These are phyloP conservation scores for Pleurotus giganteus DNA, from an alignment of 768 basidiomycete species.

Conservation along the genomic window DNA sequence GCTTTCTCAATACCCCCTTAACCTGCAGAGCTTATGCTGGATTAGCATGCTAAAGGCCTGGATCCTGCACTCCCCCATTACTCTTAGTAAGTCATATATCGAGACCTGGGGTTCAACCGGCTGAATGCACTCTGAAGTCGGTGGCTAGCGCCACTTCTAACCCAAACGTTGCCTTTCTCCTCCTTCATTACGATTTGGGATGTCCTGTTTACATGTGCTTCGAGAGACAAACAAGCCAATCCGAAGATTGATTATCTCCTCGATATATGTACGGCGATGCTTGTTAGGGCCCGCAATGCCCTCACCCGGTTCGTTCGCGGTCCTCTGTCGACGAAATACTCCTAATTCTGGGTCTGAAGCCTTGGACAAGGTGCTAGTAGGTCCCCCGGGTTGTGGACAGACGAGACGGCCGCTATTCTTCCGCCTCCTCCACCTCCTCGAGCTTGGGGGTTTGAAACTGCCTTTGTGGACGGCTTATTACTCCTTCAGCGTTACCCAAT, in stretches of 20 bases:
- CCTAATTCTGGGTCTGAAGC: conserved; percentile 30
- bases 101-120: neutral
- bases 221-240: conserved; percentile 51
- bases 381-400: conserved; percentile 52
- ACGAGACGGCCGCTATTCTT: conserved; percentile 34
- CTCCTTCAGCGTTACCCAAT: conserved; percentile 68
- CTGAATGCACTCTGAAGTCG: conserved; percentile 40
- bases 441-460: conserved; percentile 56
- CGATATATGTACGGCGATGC: conserved; percentile 69
- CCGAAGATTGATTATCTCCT: conserved; percentile 69
- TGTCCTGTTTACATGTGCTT: conserved; percentile 58
- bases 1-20: neutral
- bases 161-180: conserved; percentile 68
- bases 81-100: conserved; percentile 58
- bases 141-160: conserved; percentile 71
- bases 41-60: conserved; percentile 59
- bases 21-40: conserved; percentile 2
- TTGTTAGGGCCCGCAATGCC: conserved; percentile 52
- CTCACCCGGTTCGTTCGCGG: conserved; percentile 48
- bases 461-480: conserved; percentile 63
- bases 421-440: conserved; percentile 44
- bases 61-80: conserved; percentile 76
- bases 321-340: neutral
- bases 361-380: conserved; percentile 46
- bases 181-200: conserved; percentile 70